Base-by-base conservation (phyloP, 345 rosid genomes). In the Mercurialis annua region DNA sequence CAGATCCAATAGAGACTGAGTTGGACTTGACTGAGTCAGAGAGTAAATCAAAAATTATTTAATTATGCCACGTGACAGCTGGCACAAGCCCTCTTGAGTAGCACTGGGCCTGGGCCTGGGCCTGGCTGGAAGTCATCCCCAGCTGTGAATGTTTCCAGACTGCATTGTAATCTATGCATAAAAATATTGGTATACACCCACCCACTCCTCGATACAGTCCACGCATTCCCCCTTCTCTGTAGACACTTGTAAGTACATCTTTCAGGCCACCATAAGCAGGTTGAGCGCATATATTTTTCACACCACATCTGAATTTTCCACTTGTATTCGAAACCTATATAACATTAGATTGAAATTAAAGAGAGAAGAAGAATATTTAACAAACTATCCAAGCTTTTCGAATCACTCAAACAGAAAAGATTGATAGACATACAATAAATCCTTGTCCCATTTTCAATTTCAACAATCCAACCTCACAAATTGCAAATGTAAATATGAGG, bases 191-290 rank as follows among this genome's bases (percentile, higher is more conserved):
- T 27, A 43, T n/a, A 58, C 51, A 66, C 81, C n/a, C 76, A 92
- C 98, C 97, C 72, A 92, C 76, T 68, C 98, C 98, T 44, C 97
- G 81, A 76, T 93, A 93, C 29, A 93, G 76, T 55, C 78, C 92
- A 46, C 92, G 97, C 21, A 80, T 65, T 65, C 97, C 92, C 62
- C 90, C 98, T 84, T 85, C 94, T 82, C 77, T 87, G 79, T 87
- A 90, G 71, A 89, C 90, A 66, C 77, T 79, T 57, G 81, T 51
- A 64, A 93, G 86, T 64, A 90, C 97, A 71, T 87, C 90, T 71
- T 77, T 84, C 65, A 93, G 80, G 51, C 97, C 94, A 52, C 72
- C 71, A 80, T 90, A 93, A 51, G 83, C 76, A 74, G 87, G 92
- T 59, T 50, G 92, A 36, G 84, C 74, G 60, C 67, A 74, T 8